A percentile compares a stretch with the other conserved stretches of the same genome.
Conservation (phyloP, 495 filamentous ascomycete genomes). For the Penicillium bovifimosum region DNA sequence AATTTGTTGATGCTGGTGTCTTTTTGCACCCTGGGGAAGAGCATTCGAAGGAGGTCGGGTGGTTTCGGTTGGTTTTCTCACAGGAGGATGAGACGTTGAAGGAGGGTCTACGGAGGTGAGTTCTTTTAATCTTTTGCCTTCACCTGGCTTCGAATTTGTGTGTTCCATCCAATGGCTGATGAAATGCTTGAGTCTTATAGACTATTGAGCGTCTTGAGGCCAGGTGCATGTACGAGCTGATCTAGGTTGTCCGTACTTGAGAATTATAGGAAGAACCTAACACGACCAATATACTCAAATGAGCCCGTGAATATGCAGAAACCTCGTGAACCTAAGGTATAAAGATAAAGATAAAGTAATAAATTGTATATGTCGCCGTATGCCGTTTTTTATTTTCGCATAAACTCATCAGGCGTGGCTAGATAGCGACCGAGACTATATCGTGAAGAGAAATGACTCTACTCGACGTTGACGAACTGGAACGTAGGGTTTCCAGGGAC, state of each 20-base stretch:
- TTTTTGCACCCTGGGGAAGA: constrained; percentile 40
- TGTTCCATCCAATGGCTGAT: background rate
- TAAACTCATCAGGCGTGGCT: constrained; percentile 27
- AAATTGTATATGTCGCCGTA: constrained; percentile 15
- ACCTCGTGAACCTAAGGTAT: too few relatives aligned
- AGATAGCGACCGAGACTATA: constrained; percentile 7
- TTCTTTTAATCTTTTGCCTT: background rate
- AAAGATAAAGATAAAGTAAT: background rate
- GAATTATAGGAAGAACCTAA: too few relatives aligned
- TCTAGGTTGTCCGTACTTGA: too few relatives aligned
- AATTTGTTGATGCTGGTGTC: constrained; percentile 37
- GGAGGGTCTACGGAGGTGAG: constrained; percentile 35
- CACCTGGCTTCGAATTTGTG: background rate
- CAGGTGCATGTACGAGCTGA: background rate
- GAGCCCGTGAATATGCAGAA: background rate
- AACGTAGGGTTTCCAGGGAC: constrained; percentile 77
- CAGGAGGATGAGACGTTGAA: constrained; percentile 25
- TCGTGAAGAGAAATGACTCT: constrained; percentile 5
- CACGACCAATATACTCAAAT: background rate
- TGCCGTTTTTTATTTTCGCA: constrained; percentile 23
- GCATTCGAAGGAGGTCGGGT: constrained; percentile 38
- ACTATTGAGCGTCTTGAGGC: constrained; percentile 5
- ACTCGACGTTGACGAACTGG: constrained; percentile 66
- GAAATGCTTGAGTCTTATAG: background rate
- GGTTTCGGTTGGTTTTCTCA: constrained; percentile 45